A percentile compares a stretch with the other conserved stretches of the same genome.
Evolutionary conservation across 2,329 filamentous ascomycete species (phyloP).

Genomic region (Phaeosphaeria sp.): DNA sequence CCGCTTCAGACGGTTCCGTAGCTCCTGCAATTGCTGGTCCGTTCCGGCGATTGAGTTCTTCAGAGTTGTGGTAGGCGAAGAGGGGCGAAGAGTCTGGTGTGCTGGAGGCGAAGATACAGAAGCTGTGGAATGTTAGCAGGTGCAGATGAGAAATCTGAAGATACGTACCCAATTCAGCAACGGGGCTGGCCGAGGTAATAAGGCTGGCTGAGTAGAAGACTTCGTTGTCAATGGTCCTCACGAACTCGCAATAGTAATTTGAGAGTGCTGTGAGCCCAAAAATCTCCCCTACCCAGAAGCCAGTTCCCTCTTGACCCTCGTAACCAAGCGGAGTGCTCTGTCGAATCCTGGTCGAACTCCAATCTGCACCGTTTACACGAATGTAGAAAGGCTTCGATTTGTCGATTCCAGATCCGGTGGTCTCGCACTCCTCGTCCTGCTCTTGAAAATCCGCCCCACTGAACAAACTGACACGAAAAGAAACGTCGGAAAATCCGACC

Average conservation of each 20-base stretch:
- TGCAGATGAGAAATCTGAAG: constrained; percentile 13
- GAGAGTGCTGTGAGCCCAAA: constrained; percentile 73
- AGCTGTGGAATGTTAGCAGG: constrained; percentile 16
- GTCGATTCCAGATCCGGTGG: constrained; percentile 62
- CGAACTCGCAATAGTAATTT: constrained; percentile 80
- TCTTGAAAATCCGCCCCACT: constrained; percentile 51
- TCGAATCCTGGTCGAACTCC: constrained; percentile 77
- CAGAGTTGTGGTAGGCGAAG: constrained; percentile 78
- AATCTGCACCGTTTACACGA: constrained; percentile 77
- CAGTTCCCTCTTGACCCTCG: constrained; percentile 54
- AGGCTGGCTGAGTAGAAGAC: constrained; percentile 76
- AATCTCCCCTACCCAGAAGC: constrained; percentile 73
- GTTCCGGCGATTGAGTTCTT: constrained; percentile 77
- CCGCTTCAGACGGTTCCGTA: constrained; percentile 72
- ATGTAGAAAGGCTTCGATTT: constrained; percentile 79
- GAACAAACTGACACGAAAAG: constrained; percentile 76
- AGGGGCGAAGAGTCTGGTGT: constrained; percentile 71
- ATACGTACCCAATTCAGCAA: constrained; percentile 63
- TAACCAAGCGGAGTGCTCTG: constrained; percentile 56
- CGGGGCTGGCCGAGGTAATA: constrained; percentile 67
- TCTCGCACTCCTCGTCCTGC: constrained; percentile 47
- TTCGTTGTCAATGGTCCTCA: constrained; percentile 69
- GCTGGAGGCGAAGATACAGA: constrained; percentile 54
- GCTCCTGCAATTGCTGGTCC: constrained; percentile 73
- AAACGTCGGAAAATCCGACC: constrained; percentile 78